These are phyloP conservation scores for Plenodomus tracheiphilus DNA, from an alignment of 2,329 filamentous ascomycete species.

Conservation along the genomic window DNA sequence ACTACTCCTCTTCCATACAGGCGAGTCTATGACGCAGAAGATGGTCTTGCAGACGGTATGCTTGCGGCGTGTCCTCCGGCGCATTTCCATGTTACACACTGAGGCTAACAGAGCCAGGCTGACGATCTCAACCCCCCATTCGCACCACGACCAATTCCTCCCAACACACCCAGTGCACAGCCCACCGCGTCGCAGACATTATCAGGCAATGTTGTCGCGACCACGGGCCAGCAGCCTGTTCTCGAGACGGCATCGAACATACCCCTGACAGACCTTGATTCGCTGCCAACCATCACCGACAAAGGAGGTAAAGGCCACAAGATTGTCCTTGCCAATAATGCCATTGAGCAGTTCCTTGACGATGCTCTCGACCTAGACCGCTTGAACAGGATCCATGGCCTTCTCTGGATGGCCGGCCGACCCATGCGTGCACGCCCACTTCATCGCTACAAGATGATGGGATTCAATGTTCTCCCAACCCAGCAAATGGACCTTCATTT, in stretches of 20 bases:
- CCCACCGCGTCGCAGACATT: constrained; percentile 8
- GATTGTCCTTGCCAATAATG: constrained; percentile 26
- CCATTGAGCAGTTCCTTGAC: constrained; percentile 31
- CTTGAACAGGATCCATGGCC: constrained; percentile 38
- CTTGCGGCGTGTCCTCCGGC: not conserved
- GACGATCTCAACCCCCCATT: constrained; percentile 27
- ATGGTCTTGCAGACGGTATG: constrained; percentile 5
- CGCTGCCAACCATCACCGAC: constrained; percentile 40
- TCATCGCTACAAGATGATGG: constrained; percentile 43
- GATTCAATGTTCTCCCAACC: constrained; percentile 33
- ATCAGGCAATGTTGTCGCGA: not conserved
- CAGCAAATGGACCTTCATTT: constrained; percentile 44
- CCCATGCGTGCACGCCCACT: constrained; percentile 41
- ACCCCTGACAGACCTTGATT: constrained; percentile 28
- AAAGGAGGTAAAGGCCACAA: constrained; percentile 15
- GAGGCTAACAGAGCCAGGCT: not conserved
- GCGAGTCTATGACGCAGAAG: constrained; percentile 19
- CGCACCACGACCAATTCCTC: constrained; percentile 24
- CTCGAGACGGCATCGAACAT: constrained; percentile 22
- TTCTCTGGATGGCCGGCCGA: constrained; percentile 44
- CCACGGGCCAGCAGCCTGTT: constrained; percentile 14
- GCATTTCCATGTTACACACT: not conserved
- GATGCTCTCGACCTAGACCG: constrained; percentile 36
- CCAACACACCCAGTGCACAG: constrained; percentile 3
- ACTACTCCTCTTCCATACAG: not conserved